phyloP scores from a whole-genome alignment of 352 stramenopile species.

The Saprolegnia diclina region DNA sequence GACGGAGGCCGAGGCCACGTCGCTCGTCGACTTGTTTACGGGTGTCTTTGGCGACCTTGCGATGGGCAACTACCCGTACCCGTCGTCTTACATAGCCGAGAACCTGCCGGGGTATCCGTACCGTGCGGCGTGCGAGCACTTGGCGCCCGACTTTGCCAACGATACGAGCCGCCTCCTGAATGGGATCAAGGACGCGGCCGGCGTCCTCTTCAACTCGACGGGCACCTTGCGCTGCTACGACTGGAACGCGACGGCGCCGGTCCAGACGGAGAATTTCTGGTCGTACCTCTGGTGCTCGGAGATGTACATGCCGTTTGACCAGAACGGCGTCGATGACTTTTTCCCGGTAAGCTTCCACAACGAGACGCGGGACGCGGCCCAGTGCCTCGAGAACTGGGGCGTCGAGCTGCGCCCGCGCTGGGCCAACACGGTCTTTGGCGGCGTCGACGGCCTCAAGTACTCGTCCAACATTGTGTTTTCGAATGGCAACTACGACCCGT shows the following conservation, averaged over 20 bases:
- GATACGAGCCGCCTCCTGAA: constrained; percentile 37
- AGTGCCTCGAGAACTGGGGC: constrained; percentile 60
- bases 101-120: constrained; percentile 87
- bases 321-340: constrained; percentile 77
- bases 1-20: constrained; percentile 41
- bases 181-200: constrained; percentile 48
- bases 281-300: constrained; percentile 74
- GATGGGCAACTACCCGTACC: constrained; percentile 96
- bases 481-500: constrained; percentile 93
- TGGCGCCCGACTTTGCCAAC: constrained; percentile 40
- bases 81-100: constrained; percentile 92
- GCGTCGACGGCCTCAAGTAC: constrained; percentile 48
- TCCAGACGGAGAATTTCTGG: constrained; percentile 61
- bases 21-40: constrained; percentile 56
- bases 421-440: constrained; percentile 66
- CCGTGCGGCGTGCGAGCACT: constrained; percentile 73
- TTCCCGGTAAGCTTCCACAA: constrained; percentile 77
- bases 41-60: constrained; percentile 88
- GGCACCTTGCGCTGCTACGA: constrained; percentile 48
- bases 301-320: constrained; percentile 63
- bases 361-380: constrained; percentile 47
- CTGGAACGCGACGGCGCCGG: constrained; percentile 44
- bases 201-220: constrained; percentile 79
- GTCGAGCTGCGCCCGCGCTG: constrained; percentile 57
- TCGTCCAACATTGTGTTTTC: constrained; percentile 93